phyloP scores from a whole-genome alignment of 768 basidiomycete species.

The Hortiboletus campestris region DNA sequence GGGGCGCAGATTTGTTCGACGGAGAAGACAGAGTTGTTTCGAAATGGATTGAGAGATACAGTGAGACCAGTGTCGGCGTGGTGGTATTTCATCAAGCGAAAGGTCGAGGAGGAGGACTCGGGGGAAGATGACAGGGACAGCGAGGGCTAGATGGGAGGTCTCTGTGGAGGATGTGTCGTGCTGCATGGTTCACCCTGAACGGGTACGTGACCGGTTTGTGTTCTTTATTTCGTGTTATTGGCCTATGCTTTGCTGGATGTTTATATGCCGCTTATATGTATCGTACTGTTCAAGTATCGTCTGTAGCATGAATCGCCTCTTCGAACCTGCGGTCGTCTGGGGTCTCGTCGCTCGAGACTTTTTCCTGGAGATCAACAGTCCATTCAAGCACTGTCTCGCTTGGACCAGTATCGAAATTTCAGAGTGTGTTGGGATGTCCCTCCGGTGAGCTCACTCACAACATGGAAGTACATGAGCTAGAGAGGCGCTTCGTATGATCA shows the following conservation, averaged over 20 bases:
- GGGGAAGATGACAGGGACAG: background rate
- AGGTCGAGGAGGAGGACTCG: background rate
- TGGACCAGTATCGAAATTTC: too few relatives aligned
- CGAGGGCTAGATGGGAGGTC: background rate
- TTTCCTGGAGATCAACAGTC: too few relatives aligned
- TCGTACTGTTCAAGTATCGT: background rate
- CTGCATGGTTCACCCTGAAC: background rate
- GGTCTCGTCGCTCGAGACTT: background rate
- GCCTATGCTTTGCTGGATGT: background rate
- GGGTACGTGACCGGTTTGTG: background rate
- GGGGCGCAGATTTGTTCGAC: constrained; percentile 31
- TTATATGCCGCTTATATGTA: background rate
- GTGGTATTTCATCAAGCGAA: constrained; percentile 29
- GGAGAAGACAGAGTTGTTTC: constrained; percentile 29
- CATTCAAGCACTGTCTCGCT: too few relatives aligned
- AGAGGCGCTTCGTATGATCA: too few relatives aligned
- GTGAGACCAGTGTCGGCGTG: constrained; percentile 31
- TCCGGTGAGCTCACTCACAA: too few relatives aligned
- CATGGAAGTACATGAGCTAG: too few relatives aligned
- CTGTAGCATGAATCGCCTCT: background rate
- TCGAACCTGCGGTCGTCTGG: too few relatives aligned
- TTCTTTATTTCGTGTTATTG: background rate
- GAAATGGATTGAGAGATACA: constrained; percentile 32
- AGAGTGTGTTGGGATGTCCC: too few relatives aligned
- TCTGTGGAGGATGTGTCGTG: background rate